These are phyloP conservation scores for Pseudocercospora vitis DNA, from an alignment of 2,329 filamentous ascomycete genomes.

Conservation along the genomic window DNA sequence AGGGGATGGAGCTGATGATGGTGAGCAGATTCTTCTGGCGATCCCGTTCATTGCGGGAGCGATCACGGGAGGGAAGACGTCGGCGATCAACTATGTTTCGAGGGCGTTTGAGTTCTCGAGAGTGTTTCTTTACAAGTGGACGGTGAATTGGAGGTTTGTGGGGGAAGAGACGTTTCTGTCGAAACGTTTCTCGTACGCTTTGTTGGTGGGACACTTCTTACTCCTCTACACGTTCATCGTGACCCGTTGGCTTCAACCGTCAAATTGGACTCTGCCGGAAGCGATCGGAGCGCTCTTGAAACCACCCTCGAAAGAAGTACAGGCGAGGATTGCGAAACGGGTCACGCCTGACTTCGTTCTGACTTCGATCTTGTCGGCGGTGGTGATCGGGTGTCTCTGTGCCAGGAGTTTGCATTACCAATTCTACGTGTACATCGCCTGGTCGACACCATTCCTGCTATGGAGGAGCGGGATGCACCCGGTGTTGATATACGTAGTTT, in stretches of 20 bases:
- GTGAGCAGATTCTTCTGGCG: slow-evolving; percentile 53
- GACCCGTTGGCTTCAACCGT: slow-evolving; percentile 71
- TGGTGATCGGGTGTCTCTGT: slow-evolving; percentile 77
- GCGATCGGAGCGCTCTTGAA: slow-evolving; percentile 54
- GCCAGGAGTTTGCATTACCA: slow-evolving; percentile 91
- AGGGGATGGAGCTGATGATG: slow-evolving; percentile 13
- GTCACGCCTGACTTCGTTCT: slow-evolving; percentile 72
- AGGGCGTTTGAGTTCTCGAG: slow-evolving; percentile 88
- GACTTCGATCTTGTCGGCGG: slow-evolving; percentile 73
- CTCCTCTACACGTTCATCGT: slow-evolving; percentile 67
- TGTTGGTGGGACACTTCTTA: slow-evolving; percentile 65
- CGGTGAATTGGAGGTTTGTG: slow-evolving; percentile 97
- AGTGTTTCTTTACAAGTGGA: slow-evolving; percentile 96
- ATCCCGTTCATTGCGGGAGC: slow-evolving; percentile 70
- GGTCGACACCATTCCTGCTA: slow-evolving; percentile 82
- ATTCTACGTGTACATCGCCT: slow-evolving; percentile 89
- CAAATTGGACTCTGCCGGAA: slow-evolving; percentile 57
- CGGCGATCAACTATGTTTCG: slow-evolving; percentile 66
- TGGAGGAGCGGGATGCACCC: slow-evolving; percentile 75
- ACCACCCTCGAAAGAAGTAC: slow-evolving; percentile 51
- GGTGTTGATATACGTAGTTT: slow-evolving; percentile 65
- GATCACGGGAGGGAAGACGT: slow-evolving; percentile 35
- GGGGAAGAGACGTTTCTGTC: slow-evolving; percentile 78
- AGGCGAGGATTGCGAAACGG: slow-evolving; percentile 56
- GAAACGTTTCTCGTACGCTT: slow-evolving; percentile 63